A percentile compares a stretch with the other conserved stretches of the same genome.
Conservation (phyloP, 1,139 yeast genomes). For the Zygoascus sp. region DNA sequence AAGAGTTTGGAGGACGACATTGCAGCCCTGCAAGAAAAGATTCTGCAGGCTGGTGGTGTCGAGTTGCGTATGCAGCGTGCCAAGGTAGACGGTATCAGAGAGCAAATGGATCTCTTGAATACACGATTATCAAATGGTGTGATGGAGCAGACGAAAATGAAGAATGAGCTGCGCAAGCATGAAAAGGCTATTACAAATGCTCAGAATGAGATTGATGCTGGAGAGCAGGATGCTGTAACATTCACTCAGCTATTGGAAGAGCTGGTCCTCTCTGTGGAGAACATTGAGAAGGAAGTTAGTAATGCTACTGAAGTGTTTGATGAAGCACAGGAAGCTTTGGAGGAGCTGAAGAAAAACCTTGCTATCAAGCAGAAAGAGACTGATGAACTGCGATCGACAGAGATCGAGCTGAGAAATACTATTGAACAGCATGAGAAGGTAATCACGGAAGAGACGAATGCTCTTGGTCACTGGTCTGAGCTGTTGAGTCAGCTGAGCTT, state of each 20-base stretch:
- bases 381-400: slow-evolving; percentile 60
- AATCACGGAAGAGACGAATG: slow-evolving; percentile 42
- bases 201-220: slow-evolving; percentile 30
- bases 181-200: slow-evolving; percentile 45
- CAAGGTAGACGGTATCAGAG: slow-evolving; percentile 71
- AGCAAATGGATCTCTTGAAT: slow-evolving; percentile 58
- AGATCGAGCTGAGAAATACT: slow-evolving; percentile 62
- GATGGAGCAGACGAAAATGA: slow-evolving; percentile 58
- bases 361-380: slow-evolving; percentile 52
- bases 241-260: slow-evolving; percentile 39
- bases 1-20: slow-evolving; percentile 56
- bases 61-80: slow-evolving; percentile 75
- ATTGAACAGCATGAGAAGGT: slow-evolving; percentile 53
- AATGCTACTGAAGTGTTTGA: slow-evolving; percentile 31
- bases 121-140: slow-evolving; percentile 61
- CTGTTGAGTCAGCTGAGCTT: slow-evolving; percentile 27
- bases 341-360: slow-evolving; percentile 42
- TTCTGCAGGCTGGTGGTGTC: slow-evolving; percentile 91
- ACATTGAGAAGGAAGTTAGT: slow-evolving; percentile 37
- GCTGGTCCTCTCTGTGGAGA: slow-evolving; percentile 24
- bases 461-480: slow-evolving; percentile 37
- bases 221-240: slow-evolving; percentile 34
- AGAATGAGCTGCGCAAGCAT: slow-evolving; percentile 59
- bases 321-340: slow-evolving; percentile 36
- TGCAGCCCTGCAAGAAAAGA: slow-evolving; percentile 60